Conservation (phyloP, 2,329 filamentous ascomycete species). For the Aspergillus sergii region DNA sequence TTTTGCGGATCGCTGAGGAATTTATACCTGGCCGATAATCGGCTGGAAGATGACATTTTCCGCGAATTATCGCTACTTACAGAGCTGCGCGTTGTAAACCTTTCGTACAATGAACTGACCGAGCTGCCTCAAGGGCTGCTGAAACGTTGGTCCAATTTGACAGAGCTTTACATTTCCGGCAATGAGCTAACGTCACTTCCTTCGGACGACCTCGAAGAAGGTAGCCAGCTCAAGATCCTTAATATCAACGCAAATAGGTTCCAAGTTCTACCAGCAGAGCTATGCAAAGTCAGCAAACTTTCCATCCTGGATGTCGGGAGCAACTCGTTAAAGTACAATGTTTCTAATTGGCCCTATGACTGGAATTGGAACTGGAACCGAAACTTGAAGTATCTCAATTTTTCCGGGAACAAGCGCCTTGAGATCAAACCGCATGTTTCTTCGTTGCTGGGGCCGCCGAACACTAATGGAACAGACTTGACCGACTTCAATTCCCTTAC, state of each 20-base stretch:
- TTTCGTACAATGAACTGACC: conserved; percentile 92
- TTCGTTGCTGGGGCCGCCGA: conserved; percentile 52
- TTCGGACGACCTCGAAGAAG: conserved; percentile 90
- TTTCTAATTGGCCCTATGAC: conserved; percentile 97
- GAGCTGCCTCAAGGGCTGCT: conserved; percentile 90
- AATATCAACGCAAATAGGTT: conserved; percentile 99
- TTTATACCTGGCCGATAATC: conserved; percentile 88
- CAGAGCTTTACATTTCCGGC: conserved; percentile 91
- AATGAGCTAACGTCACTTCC: conserved; percentile 91
- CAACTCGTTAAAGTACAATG: conserved; percentile 96
- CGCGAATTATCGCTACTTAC: conserved; percentile 81
- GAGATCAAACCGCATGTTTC: conserved; percentile 76
- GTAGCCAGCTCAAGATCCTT: conserved; percentile 81
- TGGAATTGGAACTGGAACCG: conserved; percentile 99
- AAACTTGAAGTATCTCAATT: conserved; percentile 89
- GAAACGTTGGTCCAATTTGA: conserved; percentile 83
- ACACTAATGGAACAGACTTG: conserved; percentile 65
- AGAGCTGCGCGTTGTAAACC: conserved; percentile 84
- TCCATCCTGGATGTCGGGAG: conserved; percentile 92
- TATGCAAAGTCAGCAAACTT: conserved; percentile 90
- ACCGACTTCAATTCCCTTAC: conserved; percentile 86
- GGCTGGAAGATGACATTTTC: conserved; percentile 91
- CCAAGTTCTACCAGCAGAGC: conserved; percentile 90
- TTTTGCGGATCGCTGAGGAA: conserved; percentile 85
- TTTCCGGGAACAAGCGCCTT: conserved; percentile 93